Percentiles rank a stretch among this genome's conserved stretches.
Evolutionary conservation across 2,329 filamentous ascomycete genomes (phyloP).

Genomic region (Colletotrichum phormii): DNA sequence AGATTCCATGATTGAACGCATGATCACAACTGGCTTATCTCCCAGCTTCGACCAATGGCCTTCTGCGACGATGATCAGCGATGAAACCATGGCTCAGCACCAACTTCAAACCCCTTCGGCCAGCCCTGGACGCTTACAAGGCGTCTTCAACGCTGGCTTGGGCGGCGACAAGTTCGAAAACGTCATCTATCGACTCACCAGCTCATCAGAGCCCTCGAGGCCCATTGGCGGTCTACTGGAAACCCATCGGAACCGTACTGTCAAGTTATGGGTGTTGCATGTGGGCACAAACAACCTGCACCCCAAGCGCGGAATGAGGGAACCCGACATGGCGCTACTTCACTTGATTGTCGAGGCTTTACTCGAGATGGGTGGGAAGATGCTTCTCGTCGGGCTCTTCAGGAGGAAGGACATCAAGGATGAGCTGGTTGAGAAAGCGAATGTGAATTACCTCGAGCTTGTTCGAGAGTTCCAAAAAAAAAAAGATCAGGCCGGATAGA

Average conservation of each 20-base stretch:
- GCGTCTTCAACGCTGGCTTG: neutral
- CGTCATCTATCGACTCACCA: conserved; percentile 3
- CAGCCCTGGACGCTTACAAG: neutral
- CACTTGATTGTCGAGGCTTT: neutral
- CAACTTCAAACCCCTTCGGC: neutral
- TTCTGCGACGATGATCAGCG: neutral
- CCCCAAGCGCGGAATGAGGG: neutral
- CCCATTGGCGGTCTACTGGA: neutral
- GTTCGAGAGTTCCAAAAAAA: neutral
- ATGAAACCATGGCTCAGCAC: neutral
- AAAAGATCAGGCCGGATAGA: neutral
- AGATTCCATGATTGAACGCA: neutral
- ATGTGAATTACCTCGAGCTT: neutral
- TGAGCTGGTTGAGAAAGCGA: neutral
- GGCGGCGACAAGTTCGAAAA: conserved; percentile 13
- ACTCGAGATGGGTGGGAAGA: neutral
- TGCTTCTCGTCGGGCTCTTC: neutral
- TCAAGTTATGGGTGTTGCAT: neutral
- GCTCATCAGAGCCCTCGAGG: neutral
- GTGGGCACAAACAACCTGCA: neutral
- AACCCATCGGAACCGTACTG: too few species aligned
- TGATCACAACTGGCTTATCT: neutral
- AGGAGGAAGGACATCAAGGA: neutral
- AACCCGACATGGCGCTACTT: neutral
- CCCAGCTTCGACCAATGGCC: neutral